Conservation (phyloP, 495 filamentous ascomycete species). For the Apodospora peruviana region DNA sequence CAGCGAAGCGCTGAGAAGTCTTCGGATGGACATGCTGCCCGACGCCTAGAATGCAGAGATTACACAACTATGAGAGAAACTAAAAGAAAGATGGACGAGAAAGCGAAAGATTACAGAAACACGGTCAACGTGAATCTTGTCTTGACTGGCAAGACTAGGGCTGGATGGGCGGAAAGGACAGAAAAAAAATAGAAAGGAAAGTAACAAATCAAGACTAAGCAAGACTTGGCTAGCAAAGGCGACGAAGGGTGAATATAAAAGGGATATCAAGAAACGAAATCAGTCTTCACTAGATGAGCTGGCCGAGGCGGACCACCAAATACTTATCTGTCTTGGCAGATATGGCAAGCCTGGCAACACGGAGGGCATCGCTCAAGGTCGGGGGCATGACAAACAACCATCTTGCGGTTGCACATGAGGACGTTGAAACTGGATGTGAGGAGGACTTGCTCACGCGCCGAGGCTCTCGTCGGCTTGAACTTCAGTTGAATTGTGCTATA, state of each 20-base stretch:
- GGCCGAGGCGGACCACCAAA: not conserved
- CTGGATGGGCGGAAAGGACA: constrained; percentile 4
- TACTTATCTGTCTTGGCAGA: constrained; percentile 3
- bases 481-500: no score
- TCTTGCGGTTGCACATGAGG: constrained; percentile 26
- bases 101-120: constrained; percentile 5
- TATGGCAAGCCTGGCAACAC: not conserved
- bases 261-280: no score
- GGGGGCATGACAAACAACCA: constrained; percentile 23
- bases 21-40: constrained; percentile 12
- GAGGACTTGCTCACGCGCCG: constrained; percentile 21
- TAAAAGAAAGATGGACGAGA: not conserved
- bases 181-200: constrained; percentile 10
- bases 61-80: not conserved
- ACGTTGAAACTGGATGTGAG: constrained; percentile 31
- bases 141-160: constrained; percentile 14
- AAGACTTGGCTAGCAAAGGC: not conserved
- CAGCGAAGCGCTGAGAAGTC: constrained; percentile 10
- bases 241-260: not conserved
- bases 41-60: not conserved
- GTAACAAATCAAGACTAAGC: not conserved
- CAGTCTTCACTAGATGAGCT: not conserved
- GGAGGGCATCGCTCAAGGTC: not conserved
- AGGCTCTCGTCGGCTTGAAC: no score
- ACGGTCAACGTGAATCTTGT: constrained; percentile 22